Evolutionary conservation across 495 filamentous ascomycete genomes (phyloP).

Genomic region (Xylaria bambusicola): DNA sequence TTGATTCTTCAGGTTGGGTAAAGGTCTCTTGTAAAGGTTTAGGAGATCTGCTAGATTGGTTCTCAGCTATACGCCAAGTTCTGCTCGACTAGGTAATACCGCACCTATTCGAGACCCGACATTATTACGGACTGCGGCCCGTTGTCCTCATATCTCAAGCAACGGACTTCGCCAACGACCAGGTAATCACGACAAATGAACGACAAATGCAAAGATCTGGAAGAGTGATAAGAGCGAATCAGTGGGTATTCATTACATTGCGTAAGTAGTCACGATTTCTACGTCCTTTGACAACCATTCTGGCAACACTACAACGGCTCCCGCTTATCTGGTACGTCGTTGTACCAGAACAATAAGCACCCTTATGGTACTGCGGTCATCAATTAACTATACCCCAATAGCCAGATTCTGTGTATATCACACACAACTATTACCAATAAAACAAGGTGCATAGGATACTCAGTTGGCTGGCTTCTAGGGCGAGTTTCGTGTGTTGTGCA

Average conservation of each 20-base stretch:
- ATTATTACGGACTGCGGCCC: neutral
- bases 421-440: neutral
- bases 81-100: neutral
- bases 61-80: neutral
- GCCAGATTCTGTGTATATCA: neutral
- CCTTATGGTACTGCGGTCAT: neutral
- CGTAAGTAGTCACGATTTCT: conserved; percentile 2
- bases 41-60: neutral
- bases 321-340: neutral
- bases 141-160: neutral
- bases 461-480: neutral
- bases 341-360: neutral
- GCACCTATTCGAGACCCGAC: neutral
- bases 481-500: no score
- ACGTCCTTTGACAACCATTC: neutral
- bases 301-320: neutral
- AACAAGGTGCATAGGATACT: neutral
- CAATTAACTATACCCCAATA: neutral
- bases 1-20: neutral
- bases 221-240: neutral
- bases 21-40: neutral
- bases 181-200: neutral
- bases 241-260: neutral
- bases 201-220: neutral
- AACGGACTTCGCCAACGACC: neutral